Conservation (phyloP, 352 stramenopile genomes). For the Pythium sp. region DNA sequence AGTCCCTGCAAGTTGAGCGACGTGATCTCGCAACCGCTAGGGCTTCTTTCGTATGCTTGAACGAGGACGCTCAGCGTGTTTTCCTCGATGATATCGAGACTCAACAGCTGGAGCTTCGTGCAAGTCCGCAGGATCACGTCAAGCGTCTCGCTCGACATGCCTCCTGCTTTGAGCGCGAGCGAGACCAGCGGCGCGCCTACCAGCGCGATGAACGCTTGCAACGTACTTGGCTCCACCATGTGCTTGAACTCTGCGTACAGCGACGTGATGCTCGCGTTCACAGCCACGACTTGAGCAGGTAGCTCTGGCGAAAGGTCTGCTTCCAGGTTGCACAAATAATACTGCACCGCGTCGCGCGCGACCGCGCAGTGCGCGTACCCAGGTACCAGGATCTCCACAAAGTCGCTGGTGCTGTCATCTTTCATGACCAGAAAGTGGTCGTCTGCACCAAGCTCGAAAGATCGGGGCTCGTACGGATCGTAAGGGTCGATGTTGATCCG, state of each 20-base stretch:
- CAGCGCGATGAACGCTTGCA: slow-evolving; percentile 14
- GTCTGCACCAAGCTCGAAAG: slow-evolving; percentile 7
- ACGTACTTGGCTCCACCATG: background rate
- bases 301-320: background rate
- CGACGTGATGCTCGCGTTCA: slow-evolving; percentile 1
- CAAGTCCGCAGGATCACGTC: slow-evolving; percentile 4
- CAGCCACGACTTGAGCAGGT: background rate
- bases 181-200: slow-evolving; percentile 10
- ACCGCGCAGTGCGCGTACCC: slow-evolving; percentile 18
- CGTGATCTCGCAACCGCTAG: background rate
- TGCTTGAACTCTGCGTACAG: slow-evolving; percentile 13
- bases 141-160: slow-evolving; percentile 5
- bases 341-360: slow-evolving; percentile 11
- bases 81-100: slow-evolving; percentile 13
- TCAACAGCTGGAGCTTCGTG: slow-evolving; percentile 5
- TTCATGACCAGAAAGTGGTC: slow-evolving; percentile 25
- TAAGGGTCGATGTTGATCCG: slow-evolving; percentile 13
- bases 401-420: slow-evolving; percentile 5
- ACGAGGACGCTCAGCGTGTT: slow-evolving; percentile 5
- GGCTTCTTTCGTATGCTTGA: slow-evolving; percentile 8
- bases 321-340: slow-evolving; percentile 10
- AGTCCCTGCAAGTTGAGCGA: slow-evolving; percentile 16
- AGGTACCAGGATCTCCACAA: slow-evolving; percentile 19
- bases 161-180: slow-evolving; percentile 8
- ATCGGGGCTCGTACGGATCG: background rate